phyloP scores from a whole-genome alignment of 2,329 filamentous ascomycete genomes.

The Alternaria postmessia region DNA sequence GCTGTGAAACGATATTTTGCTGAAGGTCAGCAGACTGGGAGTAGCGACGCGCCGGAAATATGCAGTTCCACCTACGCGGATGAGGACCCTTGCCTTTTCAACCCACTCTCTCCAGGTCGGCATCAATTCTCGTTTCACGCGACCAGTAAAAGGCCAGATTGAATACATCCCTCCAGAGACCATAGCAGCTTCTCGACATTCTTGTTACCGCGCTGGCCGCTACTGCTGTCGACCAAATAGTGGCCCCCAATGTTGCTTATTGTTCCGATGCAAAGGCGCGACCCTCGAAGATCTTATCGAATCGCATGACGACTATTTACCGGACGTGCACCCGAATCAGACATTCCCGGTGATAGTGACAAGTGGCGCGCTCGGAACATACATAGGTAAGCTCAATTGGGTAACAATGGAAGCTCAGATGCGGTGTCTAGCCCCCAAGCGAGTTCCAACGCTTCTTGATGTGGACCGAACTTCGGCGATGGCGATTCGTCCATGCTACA shows the following conservation, averaged over 20 bases:
- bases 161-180: too few species aligned
- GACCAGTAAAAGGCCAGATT: too few species aligned
- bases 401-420: neutral
- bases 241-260: neutral
- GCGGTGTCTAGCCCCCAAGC: neutral
- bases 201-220: neutral
- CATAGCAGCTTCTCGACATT: neutral
- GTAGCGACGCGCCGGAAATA: neutral
- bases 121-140: neutral
- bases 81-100: neutral
- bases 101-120: neutral
- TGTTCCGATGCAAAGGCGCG: neutral
- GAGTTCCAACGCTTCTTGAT: neutral
- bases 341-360: neutral
- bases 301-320: neutral
- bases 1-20: neutral
- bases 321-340: neutral
- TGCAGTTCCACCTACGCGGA: neutral
- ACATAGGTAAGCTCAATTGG: neutral
- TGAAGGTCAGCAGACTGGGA: neutral
- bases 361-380: neutral
- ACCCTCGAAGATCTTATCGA: neutral
- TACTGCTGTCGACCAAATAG: neutral
- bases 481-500: neutral
- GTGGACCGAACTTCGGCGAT: neutral